Evolutionary conservation across 768 basidiomycete species (phyloP).

Genomic region (Gyrodon lividus): DNA sequence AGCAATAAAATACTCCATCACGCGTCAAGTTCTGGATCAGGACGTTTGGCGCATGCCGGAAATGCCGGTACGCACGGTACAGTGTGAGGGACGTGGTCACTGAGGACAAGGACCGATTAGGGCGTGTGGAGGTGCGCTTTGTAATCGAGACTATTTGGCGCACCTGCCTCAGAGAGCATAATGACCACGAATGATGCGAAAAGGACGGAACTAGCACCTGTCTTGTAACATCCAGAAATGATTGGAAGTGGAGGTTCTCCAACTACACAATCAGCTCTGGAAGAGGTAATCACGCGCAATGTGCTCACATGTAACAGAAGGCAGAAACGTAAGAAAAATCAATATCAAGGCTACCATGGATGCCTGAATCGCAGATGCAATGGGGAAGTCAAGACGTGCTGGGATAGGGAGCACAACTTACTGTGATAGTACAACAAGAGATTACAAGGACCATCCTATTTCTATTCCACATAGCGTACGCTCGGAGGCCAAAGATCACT

Average conservation of each 20-base stretch:
- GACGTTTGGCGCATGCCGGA: neutral
- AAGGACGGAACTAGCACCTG: neutral
- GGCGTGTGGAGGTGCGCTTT: too few species aligned
- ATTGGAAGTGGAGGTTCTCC: neutral
- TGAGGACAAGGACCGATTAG: neutral
- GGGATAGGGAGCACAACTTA: neutral
- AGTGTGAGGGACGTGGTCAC: neutral
- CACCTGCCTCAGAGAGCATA: neutral
- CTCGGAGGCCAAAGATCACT: neutral
- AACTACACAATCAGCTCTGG: neutral
- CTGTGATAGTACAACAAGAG: neutral
- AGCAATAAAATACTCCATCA: neutral
- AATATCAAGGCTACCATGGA: neutral
- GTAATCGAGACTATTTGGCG: too few species aligned
- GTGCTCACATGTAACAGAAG: too few species aligned
- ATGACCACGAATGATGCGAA: neutral
- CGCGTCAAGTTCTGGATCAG: neutral
- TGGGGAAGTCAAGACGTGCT: neutral
- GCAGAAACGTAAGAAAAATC: neutral
- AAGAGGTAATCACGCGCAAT: neutral
- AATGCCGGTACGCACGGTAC: neutral
- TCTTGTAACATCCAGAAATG: neutral
- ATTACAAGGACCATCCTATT: neutral
- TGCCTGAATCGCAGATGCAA: neutral
- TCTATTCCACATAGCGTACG: neutral